Percentiles rank a stretch among this genome's conserved stretches.
Evolutionary conservation across 225 moss, liverwort and hornwort species (phyloP).

Genomic region (Sphagnum tenellum): DNA sequence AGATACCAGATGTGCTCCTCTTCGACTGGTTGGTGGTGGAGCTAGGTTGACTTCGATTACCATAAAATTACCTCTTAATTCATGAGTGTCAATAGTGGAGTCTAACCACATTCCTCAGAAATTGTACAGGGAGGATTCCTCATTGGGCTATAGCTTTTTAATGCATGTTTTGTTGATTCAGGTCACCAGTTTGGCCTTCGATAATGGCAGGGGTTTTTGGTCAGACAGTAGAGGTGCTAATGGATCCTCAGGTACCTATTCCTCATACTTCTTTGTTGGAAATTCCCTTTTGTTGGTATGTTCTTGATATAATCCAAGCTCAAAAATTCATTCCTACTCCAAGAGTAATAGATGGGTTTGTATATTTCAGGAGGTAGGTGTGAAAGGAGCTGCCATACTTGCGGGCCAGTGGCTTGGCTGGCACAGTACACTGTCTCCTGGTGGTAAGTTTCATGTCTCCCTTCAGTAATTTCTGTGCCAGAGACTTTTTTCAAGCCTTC

Average conservation of each 20-base stretch:
- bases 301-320: too few relatives aligned
- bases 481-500: too few relatives aligned
- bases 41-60: constrained; percentile 14
- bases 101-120: too few relatives aligned
- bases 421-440: constrained; percentile 51
- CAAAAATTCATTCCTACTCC: neutral
- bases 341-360: neutral
- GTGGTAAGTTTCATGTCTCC: constrained; percentile 13
- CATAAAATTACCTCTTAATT: too few relatives aligned
- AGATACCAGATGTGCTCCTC: constrained; percentile 26
- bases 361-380: constrained; percentile 70
- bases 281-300: too few relatives aligned
- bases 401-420: constrained; percentile 89
- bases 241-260: constrained; percentile 61
- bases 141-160: neutral
- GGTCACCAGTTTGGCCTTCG: constrained; percentile 83
- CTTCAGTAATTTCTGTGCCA: too few relatives aligned
- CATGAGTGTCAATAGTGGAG: too few relatives aligned
- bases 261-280: too few relatives aligned
- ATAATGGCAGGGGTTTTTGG: constrained; percentile 78
- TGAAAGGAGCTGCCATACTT: constrained; percentile 91
- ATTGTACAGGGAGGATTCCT: too few relatives aligned
- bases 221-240: constrained; percentile 84
- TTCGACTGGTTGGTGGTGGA: constrained; percentile 54
- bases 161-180: constrained; percentile 9